A percentile compares a stretch with the other conserved stretches of the same genome.
These are phyloP conservation scores for grape (Vitis vinifera) DNA, from an alignment of 164 flowering plant species.

Conservation along the genomic window ASM3070453v1 NC_081820.1:20433001-20433500, in stretches of 20 bases:
- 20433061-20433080: constrained; percentile 71
- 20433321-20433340: constrained; percentile 48
- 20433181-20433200: constrained; percentile 63
- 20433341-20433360: constrained; percentile 55
- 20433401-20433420: constrained; percentile 46
- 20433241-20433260: constrained; percentile 43
- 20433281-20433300: constrained; percentile 69
- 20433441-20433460: constrained; percentile 63
- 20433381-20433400: constrained; percentile 69
- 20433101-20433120: constrained; percentile 32
- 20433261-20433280: constrained; percentile 47
- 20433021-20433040: constrained; percentile 33
- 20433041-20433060: constrained; percentile 53
- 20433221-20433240: constrained; percentile 27
- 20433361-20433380: constrained; percentile 56
- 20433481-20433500: constrained; percentile 66
- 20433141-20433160: constrained; percentile 40
- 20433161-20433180: constrained; percentile 60
- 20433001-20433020: constrained; percentile 47
- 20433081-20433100: constrained; percentile 76
- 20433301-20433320: constrained; percentile 59
- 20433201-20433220: constrained; percentile 54
- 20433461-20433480: constrained; percentile 79
- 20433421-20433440: constrained; percentile 38
- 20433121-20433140: constrained; percentile 54